These are phyloP conservation scores for Phytophthora citricola DNA, from an alignment of 352 stramenopile genomes.

Conservation along the genomic window DNA sequence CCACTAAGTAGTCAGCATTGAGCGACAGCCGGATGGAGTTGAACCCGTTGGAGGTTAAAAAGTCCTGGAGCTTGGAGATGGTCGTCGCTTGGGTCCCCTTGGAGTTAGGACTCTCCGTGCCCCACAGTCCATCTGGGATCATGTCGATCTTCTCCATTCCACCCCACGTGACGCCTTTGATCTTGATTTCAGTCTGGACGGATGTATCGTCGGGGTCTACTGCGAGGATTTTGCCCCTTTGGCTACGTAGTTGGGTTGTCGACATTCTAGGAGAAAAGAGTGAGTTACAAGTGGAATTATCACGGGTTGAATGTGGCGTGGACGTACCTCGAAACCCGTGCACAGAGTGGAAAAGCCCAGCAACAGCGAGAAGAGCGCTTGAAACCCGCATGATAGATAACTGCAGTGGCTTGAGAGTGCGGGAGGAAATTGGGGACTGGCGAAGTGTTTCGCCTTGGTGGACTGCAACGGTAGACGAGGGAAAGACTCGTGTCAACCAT, in stretches of 20 bases:
- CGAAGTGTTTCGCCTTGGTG: background rate
- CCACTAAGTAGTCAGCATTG: slow-evolving; percentile 57
- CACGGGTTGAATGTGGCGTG: background rate
- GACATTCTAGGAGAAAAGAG: slow-evolving; percentile 48
- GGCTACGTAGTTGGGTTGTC: slow-evolving; percentile 68
- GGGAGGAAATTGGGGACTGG: slow-evolving; percentile 12
- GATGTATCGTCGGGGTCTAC: slow-evolving; percentile 49
- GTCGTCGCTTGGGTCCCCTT: slow-evolving; percentile 55
- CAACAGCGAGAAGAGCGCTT: slow-evolving; percentile 1
- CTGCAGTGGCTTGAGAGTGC: background rate
- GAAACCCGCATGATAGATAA: slow-evolving; percentile 2
- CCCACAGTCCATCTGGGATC: slow-evolving; percentile 69
- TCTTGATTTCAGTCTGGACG: slow-evolving; percentile 57
- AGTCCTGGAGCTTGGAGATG: slow-evolving; percentile 53
- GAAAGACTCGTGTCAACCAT: too few relatives aligned
- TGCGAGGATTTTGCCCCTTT: slow-evolving; percentile 62
- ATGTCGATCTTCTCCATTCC: slow-evolving; percentile 79
- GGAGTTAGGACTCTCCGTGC: slow-evolving; percentile 34
- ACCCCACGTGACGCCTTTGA: slow-evolving; percentile 69
- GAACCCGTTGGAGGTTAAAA: slow-evolving; percentile 65
- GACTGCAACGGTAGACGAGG: too few relatives aligned
- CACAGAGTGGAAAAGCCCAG: background rate
- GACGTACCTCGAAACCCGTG: slow-evolving; percentile 16
- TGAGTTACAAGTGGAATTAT: too few relatives aligned
- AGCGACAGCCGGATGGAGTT: slow-evolving; percentile 71